phyloP scores from a whole-genome alignment of 345 rosid species.

The Ailanthus altissimus region DNA sequence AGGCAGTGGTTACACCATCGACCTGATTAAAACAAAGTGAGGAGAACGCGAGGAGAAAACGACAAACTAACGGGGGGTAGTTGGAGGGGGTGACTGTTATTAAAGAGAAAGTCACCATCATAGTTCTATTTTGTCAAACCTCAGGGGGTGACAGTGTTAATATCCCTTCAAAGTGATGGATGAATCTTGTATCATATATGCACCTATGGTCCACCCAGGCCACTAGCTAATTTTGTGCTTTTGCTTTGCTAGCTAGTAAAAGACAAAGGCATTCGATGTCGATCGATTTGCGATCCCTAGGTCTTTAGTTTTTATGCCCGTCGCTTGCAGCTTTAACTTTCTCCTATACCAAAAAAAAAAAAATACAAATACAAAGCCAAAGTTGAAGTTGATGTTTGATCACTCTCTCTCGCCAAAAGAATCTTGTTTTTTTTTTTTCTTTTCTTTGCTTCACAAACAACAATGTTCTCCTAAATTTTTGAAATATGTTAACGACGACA shows the following conservation, averaged over 20 bases:
- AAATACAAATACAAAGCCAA: not conserved
- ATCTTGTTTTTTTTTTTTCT: not conserved
- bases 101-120: too few species aligned
- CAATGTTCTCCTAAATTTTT: not conserved
- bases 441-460: not conserved
- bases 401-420: not conserved
- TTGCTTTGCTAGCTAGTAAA: slow-evolving; percentile 29
- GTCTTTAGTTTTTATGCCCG: slow-evolving; percentile 17
- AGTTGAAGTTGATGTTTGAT: not conserved
- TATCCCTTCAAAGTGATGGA: too few species aligned
- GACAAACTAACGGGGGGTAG: too few species aligned
- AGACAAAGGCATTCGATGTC: slow-evolving; percentile 26
- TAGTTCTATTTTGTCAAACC: too few species aligned
- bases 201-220: too few species aligned
- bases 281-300: slow-evolving; percentile 34
- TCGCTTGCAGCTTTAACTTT: slow-evolving; percentile 18
- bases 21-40: too few species aligned
- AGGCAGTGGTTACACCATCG: too few species aligned
- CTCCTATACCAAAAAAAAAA: not conserved
- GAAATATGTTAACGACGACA: too few species aligned
- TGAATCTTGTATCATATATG: too few species aligned
- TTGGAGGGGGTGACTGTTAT: too few species aligned
- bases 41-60: too few species aligned
- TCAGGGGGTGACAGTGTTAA: too few species aligned
- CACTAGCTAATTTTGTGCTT: not conserved